These are phyloP conservation scores for Penicillium sp. DNA, from an alignment of 2,329 filamentous ascomycete genomes.

Conservation along the genomic window DNA sequence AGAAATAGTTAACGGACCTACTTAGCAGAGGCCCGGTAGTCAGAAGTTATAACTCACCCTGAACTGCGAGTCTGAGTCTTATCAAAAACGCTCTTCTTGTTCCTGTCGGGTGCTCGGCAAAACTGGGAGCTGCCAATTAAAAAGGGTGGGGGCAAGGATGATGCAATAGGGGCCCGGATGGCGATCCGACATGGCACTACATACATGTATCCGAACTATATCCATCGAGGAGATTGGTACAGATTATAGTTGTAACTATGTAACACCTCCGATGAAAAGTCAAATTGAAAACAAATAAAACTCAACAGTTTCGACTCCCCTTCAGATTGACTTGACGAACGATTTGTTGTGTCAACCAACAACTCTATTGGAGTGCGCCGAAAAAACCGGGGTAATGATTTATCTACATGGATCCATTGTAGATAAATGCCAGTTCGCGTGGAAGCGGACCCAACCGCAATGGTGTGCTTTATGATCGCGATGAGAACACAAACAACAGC, in stretches of 20 bases:
- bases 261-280: background rate
- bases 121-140: background rate
- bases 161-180: conserved; percentile 7
- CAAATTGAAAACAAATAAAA: background rate
- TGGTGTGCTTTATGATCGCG: conserved; percentile 28
- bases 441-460: conserved; percentile 11
- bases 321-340: background rate
- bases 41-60: too few species aligned
- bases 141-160: background rate
- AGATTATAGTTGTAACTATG: background rate
- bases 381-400: too few species aligned
- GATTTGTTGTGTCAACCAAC: background rate
- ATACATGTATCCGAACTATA: background rate
- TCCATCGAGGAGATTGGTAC: background rate
- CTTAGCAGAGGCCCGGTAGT: too few species aligned
- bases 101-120: background rate
- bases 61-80: too few species aligned
- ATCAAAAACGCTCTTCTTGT: background rate
- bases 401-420: too few species aligned
- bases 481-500: conserved; percentile 25
- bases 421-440: conserved; percentile 1
- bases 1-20: too few species aligned
- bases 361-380: too few species aligned
- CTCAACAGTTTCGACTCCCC: too few species aligned
- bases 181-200: background rate